Conservation (phyloP, 768 basidiomycete species). For the Sutorius australiensis region DNA sequence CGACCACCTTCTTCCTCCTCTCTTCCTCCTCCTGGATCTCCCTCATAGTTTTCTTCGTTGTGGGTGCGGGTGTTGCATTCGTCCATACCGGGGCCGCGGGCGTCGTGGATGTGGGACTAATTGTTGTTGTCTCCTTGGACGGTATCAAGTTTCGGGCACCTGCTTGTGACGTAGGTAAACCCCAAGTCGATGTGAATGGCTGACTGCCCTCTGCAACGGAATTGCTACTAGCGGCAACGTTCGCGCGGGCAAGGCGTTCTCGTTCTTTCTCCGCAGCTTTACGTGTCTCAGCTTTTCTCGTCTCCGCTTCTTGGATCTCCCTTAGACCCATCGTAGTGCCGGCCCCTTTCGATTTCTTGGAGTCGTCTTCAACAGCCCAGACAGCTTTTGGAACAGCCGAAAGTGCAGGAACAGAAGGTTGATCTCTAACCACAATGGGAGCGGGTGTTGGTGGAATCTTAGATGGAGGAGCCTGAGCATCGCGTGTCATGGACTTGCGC, state of each 20-base stretch:
- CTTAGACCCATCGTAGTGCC: constrained; percentile 64
- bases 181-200: constrained; percentile 75
- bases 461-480: constrained; percentile 19
- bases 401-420: constrained; percentile 19
- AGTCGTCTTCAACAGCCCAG: constrained; percentile 70
- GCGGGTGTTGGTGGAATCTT: constrained; percentile 14
- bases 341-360: constrained; percentile 48
- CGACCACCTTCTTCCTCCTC: constrained; percentile 63
- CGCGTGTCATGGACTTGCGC: constrained; percentile 27
- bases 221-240: constrained; percentile 31
- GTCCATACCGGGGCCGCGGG: constrained; percentile 66
- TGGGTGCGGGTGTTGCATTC: constrained; percentile 48
- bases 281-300: constrained; percentile 70
- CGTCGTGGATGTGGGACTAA: constrained; percentile 27
- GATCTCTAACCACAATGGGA: constrained; percentile 17
- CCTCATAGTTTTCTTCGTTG: constrained; percentile 89
- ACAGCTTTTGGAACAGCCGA: constrained; percentile 45
- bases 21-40: constrained; percentile 99
- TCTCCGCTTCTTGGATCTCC: constrained; percentile 94
- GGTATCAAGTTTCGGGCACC: constrained; percentile 44
- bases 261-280: constrained; percentile 73
- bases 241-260: constrained; percentile 54
- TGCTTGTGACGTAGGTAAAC: constrained; percentile 78
- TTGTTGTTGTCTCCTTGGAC: constrained; percentile 41
- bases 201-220: constrained; percentile 53